phyloP scores from a whole-genome alignment of 306 rosid genomes.

The Calophaca sinica region DNA sequence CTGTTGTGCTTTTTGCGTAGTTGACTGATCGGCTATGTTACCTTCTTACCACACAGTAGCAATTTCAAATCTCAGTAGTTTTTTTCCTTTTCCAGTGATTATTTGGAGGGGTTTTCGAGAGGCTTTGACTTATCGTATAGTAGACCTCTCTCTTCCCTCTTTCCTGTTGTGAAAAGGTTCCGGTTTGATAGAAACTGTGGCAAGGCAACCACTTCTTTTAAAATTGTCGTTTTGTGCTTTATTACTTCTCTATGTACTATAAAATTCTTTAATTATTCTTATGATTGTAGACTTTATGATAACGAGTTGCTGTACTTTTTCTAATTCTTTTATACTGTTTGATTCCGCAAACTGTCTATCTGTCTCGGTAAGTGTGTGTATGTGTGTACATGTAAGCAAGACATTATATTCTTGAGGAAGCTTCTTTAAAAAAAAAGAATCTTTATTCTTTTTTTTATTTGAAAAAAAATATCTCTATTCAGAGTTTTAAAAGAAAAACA shows the following conservation, averaged over 20 bases:
- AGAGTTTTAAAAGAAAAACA: too few species aligned
- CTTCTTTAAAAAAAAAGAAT: too few species aligned
- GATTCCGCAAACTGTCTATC: background rate
- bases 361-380: background rate
- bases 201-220: slow-evolving; percentile 19
- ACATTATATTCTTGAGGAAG: background rate
- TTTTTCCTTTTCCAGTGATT: background rate
- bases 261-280: background rate
- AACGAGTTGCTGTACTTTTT: slow-evolving; percentile 22
- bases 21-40: slow-evolving; percentile 53
- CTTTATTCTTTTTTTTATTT: too few species aligned
- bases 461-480: too few species aligned
- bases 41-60: slow-evolving; percentile 49
- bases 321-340: background rate
- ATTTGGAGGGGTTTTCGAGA: slow-evolving; percentile 42
- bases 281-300: slow-evolving; percentile 17
- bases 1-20: slow-evolving; percentile 57
- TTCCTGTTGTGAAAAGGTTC: slow-evolving; percentile 42
- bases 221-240: slow-evolving; percentile 26
- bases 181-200: slow-evolving; percentile 16
- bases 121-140: slow-evolving; percentile 41
- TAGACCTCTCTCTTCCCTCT: slow-evolving; percentile 41
- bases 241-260: background rate
- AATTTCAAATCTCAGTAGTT: slow-evolving; percentile 12
- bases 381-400: background rate